These are phyloP conservation scores for Graphilbum sp. DNA, from an alignment of 2,329 filamentous ascomycete genomes.

Conservation along the genomic window DNA sequence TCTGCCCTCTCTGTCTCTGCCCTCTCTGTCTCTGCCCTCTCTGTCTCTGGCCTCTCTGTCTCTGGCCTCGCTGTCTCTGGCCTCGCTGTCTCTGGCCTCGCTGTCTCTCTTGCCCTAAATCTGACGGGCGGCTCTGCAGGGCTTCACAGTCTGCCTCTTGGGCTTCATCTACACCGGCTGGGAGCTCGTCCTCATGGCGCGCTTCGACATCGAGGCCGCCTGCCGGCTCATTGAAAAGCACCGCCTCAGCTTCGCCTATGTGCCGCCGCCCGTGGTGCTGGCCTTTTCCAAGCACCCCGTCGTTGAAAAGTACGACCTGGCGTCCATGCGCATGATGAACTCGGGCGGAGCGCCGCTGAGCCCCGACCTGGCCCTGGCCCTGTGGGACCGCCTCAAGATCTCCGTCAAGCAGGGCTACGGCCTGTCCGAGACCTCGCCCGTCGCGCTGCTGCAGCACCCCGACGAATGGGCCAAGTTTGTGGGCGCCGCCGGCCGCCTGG, in stretches of 20 bases:
- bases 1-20: no score
- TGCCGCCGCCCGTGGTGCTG: constrained; percentile 73
- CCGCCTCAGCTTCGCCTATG: constrained; percentile 60
- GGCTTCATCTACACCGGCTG: constrained; percentile 49
- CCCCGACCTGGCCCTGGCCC: constrained; percentile 57
- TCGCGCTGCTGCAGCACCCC: constrained; percentile 57
- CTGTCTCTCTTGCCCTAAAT: not conserved
- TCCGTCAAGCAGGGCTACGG: constrained; percentile 90
- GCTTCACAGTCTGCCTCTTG: constrained; percentile 58
- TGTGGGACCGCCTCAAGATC: constrained; percentile 58
- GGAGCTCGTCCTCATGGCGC: constrained; percentile 53
- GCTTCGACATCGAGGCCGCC: constrained; percentile 68
- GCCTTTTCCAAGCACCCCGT: constrained; percentile 63
- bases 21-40: no score
- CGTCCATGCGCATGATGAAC: constrained; percentile 66
- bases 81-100: not conserved
- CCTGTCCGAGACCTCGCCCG: constrained; percentile 71
- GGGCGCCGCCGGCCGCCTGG: constrained; percentile 61
- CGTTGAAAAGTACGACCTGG: constrained; percentile 68
- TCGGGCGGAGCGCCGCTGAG: constrained; percentile 78
- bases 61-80: no score
- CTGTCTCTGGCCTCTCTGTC: no score
- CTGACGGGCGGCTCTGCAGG: constrained; percentile 16
- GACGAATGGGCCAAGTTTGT: constrained; percentile 61
- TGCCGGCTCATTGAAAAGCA: constrained; percentile 62